phyloP scores from a whole-genome alignment of 2,329 filamentous ascomycete genomes.

The Fusarium anguioides region DNA sequence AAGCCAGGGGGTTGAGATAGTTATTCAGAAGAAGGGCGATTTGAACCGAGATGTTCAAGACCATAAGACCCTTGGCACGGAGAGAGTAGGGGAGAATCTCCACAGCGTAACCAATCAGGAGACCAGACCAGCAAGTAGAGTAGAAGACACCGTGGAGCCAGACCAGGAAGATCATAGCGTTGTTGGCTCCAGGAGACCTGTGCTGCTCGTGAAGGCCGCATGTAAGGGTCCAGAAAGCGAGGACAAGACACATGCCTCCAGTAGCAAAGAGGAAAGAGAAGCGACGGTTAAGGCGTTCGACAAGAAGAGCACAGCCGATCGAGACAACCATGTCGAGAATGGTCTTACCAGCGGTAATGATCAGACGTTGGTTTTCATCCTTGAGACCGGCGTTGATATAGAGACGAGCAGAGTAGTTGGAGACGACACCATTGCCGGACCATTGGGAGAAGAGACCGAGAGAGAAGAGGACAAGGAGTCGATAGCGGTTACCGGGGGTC shows the following conservation, averaged over 20 bases:
- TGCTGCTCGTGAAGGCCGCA: conserved; percentile 65
- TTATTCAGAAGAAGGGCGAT: conserved; percentile 70
- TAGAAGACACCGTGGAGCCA: conserved; percentile 71
- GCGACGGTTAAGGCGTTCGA: conserved; percentile 63
- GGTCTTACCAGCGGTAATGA: conserved; percentile 66
- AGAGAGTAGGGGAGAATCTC: conserved; percentile 69
- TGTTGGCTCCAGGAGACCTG: conserved; percentile 54
- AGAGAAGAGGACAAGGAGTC: conserved; percentile 69
- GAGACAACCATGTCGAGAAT: conserved; percentile 70
- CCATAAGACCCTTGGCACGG: conserved; percentile 69
- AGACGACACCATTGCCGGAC: conserved; percentile 74
- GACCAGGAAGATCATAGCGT: conserved; percentile 67
- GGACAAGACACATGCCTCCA: conserved; percentile 60
- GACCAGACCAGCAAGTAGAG: conserved; percentile 68
- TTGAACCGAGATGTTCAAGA: conserved; percentile 73
- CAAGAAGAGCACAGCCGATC: conserved; percentile 61
- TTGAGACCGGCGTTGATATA: conserved; percentile 70
- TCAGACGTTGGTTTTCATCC: conserved; percentile 65
- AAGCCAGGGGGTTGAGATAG: conserved; percentile 50
- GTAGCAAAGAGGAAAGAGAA: conserved; percentile 64
- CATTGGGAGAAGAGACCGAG: conserved; percentile 76
- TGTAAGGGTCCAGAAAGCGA: conserved; percentile 63
- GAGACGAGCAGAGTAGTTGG: conserved; percentile 73
- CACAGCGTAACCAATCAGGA: conserved; percentile 67
- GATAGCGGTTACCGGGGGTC: conserved; percentile 73